These are phyloP conservation scores for Heliocybe sulcata DNA, from an alignment of 1,284 basidiomycete species.

Conservation along the genomic window DNA sequence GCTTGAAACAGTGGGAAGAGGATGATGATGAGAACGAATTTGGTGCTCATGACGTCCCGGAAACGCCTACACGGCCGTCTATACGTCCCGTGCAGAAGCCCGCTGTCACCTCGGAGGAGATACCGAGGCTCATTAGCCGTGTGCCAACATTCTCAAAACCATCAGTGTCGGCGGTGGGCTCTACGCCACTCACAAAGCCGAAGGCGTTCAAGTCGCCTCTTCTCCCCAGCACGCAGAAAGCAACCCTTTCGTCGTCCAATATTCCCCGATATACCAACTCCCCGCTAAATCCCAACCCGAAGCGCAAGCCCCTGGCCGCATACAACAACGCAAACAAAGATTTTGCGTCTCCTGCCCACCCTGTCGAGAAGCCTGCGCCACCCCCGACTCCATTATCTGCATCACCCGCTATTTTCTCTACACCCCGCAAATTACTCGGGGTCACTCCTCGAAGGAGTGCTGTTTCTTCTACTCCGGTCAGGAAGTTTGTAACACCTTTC, in stretches of 20 bases:
- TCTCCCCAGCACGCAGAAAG: slow-evolving; percentile 1
- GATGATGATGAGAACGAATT: slow-evolving; percentile 29
- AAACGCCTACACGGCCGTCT: background rate
- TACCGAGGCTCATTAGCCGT: no score
- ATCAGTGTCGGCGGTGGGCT: background rate
- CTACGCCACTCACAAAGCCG: slow-evolving; percentile 10
- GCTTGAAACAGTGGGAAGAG: slow-evolving; percentile 45
- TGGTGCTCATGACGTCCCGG: background rate
- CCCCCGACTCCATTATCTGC: slow-evolving; percentile 14
- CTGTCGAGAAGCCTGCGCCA: background rate
- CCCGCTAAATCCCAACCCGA: slow-evolving; percentile 22
- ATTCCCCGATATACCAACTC: slow-evolving; percentile 16
- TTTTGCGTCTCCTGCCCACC: slow-evolving; percentile 5
- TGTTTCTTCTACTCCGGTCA: background rate
- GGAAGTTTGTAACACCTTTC: slow-evolving; percentile 60
- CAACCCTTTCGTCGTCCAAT: background rate
- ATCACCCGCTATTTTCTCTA: slow-evolving; percentile 14
- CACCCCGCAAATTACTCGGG: slow-evolving; percentile 20
- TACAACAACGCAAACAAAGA: background rate
- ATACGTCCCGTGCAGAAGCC: background rate
- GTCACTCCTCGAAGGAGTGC: slow-evolving; percentile 23
- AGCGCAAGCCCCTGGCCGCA: slow-evolving; percentile 2
- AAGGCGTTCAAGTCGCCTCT: slow-evolving; percentile 58
- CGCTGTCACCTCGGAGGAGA: no score
- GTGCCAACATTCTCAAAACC: no score